These are phyloP conservation scores for Mikania micrantha DNA, from an alignment of 129 eudicot species.

Conservation along the genomic window DNA sequence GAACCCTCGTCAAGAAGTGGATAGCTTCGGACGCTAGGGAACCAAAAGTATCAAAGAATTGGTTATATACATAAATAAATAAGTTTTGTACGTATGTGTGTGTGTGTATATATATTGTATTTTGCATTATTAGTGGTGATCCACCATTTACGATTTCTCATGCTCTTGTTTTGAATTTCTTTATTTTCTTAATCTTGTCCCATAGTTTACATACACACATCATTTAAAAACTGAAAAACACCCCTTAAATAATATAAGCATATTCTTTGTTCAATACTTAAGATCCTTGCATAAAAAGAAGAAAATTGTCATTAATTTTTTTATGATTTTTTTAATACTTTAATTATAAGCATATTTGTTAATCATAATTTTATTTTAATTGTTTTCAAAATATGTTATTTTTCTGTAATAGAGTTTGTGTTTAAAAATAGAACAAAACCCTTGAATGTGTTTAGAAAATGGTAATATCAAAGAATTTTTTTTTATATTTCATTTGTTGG, in stretches of 20 bases:
- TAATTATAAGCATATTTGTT: neutral
- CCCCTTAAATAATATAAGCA: neutral
- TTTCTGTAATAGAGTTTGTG: no score
- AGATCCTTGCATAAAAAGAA: neutral
- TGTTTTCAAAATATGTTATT: no score
- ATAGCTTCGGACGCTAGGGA: no score
- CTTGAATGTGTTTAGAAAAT: neutral
- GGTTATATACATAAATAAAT: neutral
- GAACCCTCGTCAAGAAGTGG: no score
- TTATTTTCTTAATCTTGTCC: neutral
- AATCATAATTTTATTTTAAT: no score
- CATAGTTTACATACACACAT: neutral
- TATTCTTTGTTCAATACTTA: neutral
- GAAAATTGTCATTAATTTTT: no score
- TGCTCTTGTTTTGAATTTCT: constrained; percentile 13
- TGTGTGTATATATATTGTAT: constrained; percentile 6
- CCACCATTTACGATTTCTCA: constrained; percentile 30
- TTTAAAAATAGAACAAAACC: no score
- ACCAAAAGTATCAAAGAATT: no score
- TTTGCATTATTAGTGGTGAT: constrained; percentile 26
- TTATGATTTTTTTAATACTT: neutral
- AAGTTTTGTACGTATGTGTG: neutral
- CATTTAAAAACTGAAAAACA: neutral
- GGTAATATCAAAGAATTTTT: no score
- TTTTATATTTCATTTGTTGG: neutral